Conservation (phyloP, 352 stramenopile genomes). For the Globisporangium perplexum region DNA sequence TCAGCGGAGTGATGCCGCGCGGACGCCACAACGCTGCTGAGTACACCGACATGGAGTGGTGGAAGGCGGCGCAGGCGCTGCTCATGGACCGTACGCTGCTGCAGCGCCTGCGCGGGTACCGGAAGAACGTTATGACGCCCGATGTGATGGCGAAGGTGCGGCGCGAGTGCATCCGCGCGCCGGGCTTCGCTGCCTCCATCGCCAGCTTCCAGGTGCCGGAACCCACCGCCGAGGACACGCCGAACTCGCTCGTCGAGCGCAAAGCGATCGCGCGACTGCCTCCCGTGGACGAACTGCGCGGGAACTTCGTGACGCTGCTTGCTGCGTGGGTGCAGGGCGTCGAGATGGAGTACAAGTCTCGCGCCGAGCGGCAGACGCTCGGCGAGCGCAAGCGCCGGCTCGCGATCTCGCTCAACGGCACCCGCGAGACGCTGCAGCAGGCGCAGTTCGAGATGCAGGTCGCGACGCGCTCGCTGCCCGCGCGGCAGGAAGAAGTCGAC, state of each 20-base stretch:
- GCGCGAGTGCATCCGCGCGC: conserved; percentile 56
- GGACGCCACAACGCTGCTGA: conserved; percentile 47
- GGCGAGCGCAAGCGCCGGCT: conserved; percentile 48
- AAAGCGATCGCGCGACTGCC: conserved; percentile 22
- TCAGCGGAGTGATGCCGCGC: conserved; percentile 50
- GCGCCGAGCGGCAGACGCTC: conserved; percentile 42
- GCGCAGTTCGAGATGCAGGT: conserved; percentile 59
- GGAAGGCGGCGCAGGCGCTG: conserved; percentile 70
- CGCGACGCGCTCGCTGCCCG: conserved; percentile 51
- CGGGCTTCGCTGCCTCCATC: conserved; percentile 31
- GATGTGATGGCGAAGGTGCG: conserved; percentile 78
- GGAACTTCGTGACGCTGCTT: conserved; percentile 44
- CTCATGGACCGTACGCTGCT: conserved; percentile 75
- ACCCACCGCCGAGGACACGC: conserved; percentile 3
- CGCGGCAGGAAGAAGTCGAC: conserved; percentile 59
- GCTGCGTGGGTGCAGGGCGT: conserved; percentile 71
- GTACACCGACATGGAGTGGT: conserved; percentile 77
- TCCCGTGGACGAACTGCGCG: conserved; percentile 25
- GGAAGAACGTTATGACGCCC: conserved; percentile 36
- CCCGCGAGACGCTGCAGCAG: conserved; percentile 30
- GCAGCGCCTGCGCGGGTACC: conserved; percentile 46
- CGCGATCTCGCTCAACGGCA: conserved; percentile 24
- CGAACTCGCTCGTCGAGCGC: conserved; percentile 2
- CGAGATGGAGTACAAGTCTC: conserved; percentile 71
- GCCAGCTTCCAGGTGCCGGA: conserved; percentile 16